phyloP scores from a whole-genome alignment of 208 protist species.

The Sergeia podlipaevii region DNA sequence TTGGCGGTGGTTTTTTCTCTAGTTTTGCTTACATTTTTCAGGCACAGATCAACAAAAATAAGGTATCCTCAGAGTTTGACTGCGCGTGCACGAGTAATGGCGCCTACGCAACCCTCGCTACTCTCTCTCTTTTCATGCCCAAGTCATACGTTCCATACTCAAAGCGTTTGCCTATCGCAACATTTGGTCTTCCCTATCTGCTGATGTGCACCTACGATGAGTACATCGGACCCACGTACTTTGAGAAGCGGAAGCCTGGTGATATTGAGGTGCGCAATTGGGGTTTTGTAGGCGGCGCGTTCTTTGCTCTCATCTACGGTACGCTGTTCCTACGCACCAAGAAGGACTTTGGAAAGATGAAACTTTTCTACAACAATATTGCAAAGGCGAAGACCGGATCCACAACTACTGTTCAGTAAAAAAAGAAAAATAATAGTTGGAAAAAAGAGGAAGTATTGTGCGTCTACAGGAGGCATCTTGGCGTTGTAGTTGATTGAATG shows the following conservation, averaged over 20 bases:
- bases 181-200: conserved; percentile 54
- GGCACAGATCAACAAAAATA: conserved; percentile 39
- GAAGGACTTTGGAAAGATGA: conserved; percentile 31
- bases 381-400: not conserved
- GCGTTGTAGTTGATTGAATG: too few species aligned
- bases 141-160: conserved; percentile 47
- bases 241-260: conserved; percentile 37
- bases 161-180: conserved; percentile 44
- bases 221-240: conserved; percentile 60
- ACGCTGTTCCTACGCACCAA: conserved; percentile 58
- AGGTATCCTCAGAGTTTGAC: conserved; percentile 53
- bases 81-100: conserved; percentile 73
- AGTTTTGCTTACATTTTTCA: conserved; percentile 84
- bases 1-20: conserved; percentile 66
- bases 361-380: conserved; percentile 45
- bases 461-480: too few species aligned
- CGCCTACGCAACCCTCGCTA: conserved; percentile 61
- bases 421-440: not conserved
- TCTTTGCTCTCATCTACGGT: conserved; percentile 75
- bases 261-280: conserved; percentile 77
- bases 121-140: conserved; percentile 64
- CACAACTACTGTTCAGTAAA: not conserved
- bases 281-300: conserved; percentile 79
- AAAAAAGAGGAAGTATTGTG: not conserved
- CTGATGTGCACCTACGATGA: conserved; percentile 76